Evolutionary conservation across 306 rosid genomes (phyloP).

Genomic region (Castanospermum australe): DNA sequence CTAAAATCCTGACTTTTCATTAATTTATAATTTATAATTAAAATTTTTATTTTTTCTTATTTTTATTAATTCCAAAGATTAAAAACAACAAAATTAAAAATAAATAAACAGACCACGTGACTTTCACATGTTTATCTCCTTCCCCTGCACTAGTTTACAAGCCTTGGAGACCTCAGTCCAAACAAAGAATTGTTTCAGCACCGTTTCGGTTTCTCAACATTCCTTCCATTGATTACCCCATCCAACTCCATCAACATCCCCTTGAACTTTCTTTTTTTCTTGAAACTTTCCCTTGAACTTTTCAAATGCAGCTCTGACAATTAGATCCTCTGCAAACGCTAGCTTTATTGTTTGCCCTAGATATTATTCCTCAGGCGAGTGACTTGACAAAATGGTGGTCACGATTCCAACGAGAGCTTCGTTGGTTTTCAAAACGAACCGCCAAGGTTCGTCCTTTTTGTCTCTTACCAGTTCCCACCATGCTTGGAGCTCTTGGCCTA

Average conservation of each 20-base stretch:
- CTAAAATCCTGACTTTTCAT: too few species aligned
- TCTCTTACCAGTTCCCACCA: conserved; percentile 88
- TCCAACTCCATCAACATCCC: conserved; percentile 40
- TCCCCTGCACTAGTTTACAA: too few species aligned
- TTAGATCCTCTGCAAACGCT: conserved; percentile 43
- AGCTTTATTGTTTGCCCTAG: conserved; percentile 37
- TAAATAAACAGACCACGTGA: too few species aligned
- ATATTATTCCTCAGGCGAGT: conserved; percentile 56
- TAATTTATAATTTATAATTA: too few species aligned
- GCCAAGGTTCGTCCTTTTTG: conserved; percentile 59
- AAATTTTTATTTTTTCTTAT: too few species aligned
- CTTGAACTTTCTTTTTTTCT: too few species aligned
- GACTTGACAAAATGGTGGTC: conserved; percentile 43
- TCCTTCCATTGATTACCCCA: conserved; percentile 35
- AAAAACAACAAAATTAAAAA: too few species aligned
- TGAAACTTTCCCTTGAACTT: conserved; percentile 47
- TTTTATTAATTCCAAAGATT: too few species aligned
- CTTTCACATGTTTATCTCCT: too few species aligned
- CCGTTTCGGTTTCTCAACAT: conserved; percentile 45
- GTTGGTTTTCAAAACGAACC: conserved; percentile 43
- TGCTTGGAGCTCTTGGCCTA: conserved; percentile 57
- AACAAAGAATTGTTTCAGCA: too few species aligned
- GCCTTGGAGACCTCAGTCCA: too few species aligned
- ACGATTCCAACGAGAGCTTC: conserved; percentile 33
- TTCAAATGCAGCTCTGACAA: conserved; percentile 34